Base-by-base conservation (phyloP, 805 yeast species). In the Spathaspora sp. region DNA sequence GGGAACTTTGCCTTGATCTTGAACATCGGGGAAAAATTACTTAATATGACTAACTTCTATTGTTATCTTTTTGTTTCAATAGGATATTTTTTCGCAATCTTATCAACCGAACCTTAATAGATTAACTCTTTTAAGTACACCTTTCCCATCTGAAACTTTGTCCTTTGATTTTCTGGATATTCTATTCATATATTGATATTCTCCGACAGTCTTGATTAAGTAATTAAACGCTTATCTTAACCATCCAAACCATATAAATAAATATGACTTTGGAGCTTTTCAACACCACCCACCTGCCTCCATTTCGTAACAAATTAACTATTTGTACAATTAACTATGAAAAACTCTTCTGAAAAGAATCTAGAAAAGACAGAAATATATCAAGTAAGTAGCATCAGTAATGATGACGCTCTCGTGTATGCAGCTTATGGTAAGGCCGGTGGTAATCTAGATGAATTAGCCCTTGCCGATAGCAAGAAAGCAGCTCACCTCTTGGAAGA, bases 401-500 rank as follows among this genome's bases (percentile, higher is more conserved):
- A 29, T 10, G 32, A 12, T 29, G 32, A 29, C 8, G 32, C 32
- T 10, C 32, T 29, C 11, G 4, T 12, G 8, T 10, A 9, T 12
- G 8, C 11, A n/a, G n/a, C n/a, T n/a, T 10, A 5, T 29, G 11
- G 11, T 29, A 12, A 29, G 11, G 14, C 18, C 9, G 18, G 9
- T 14, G 18, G 7, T 17, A 46, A 32, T 42, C 19, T 53, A 19
- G 48, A 51, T 45, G 31, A 40, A 9, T 11, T 43, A 17, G 53
- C 51, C 9, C 23, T 42, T 6, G 42, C 47, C 10, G 49, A 47
- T 26, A 48, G 48, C 11, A 39, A 19, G 18, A 44, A 49, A 26
- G 51, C 52, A n/a, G 49, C 42, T 5, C 47, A 35, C 20, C 44
- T 52, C 18, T 49, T 56, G 18, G 48, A 50, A 43, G 61, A 53